Conservation (phyloP, 192 early-diverging fungal genomes). For the Spizellomyces punctatus region DNA sequence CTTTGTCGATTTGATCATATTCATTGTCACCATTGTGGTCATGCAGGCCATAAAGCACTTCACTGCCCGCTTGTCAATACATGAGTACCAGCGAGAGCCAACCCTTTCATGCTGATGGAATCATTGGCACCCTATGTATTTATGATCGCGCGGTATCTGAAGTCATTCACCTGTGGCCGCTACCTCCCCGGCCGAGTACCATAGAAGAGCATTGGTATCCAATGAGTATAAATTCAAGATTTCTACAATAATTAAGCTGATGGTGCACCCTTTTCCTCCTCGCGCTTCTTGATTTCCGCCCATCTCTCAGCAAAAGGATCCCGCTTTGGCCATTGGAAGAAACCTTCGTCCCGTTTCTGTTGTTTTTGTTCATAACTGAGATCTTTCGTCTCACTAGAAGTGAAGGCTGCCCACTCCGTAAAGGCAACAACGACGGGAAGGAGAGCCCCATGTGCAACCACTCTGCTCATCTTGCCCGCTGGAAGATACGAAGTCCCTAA, state of each 20-base stretch:
- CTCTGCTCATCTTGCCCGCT: slow-evolving; percentile 18
- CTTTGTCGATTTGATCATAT: slow-evolving; percentile 17
- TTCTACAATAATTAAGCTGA: not conserved
- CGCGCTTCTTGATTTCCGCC: slow-evolving; percentile 21
- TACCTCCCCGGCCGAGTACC: too few species aligned
- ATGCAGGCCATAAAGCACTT: not conserved
- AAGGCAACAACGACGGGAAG: slow-evolving; percentile 14
- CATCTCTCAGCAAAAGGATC: slow-evolving; percentile 21
- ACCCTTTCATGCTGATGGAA: too few species aligned
- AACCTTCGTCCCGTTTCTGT: slow-evolving; percentile 6
- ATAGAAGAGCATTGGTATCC: too few species aligned
- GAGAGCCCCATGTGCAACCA: slow-evolving; percentile 18
- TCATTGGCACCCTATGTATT: too few species aligned
- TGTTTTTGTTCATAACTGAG: not conserved
- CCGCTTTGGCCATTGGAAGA: slow-evolving; percentile 30
- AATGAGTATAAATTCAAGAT: too few species aligned
- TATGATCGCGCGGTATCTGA: too few species aligned
- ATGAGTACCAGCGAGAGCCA: too few species aligned
- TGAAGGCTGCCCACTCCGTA: slow-evolving; percentile 6
- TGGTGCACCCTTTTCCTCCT: slow-evolving; percentile 8
- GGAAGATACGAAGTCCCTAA: not conserved
- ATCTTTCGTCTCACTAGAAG: not conserved
- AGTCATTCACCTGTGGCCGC: too few species aligned
- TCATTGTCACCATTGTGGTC: slow-evolving; percentile 15
- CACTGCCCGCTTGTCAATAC: slow-evolving; percentile 6